phyloP scores from a whole-genome alignment of 2,329 filamentous ascomycete genomes.

The Stemphylium lycopersici region DNA sequence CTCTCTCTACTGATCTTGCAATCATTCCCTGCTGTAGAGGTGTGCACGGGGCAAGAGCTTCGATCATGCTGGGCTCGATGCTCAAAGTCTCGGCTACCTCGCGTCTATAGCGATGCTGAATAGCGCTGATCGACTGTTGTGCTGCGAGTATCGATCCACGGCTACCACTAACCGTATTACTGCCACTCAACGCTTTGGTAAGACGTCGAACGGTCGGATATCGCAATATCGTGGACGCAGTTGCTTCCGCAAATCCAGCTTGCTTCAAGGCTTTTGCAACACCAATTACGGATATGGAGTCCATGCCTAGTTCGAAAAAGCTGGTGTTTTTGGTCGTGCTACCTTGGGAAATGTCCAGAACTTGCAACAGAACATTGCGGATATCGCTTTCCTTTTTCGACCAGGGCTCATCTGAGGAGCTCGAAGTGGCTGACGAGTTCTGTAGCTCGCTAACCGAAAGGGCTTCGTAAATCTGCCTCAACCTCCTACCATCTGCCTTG shows the following conservation, averaged over 20 bases:
- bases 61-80: slow-evolving; percentile 62
- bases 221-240: slow-evolving; percentile 71
- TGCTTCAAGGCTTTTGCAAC: slow-evolving; percentile 69
- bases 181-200: slow-evolving; percentile 38
- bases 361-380: slow-evolving; percentile 60
- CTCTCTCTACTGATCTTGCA: slow-evolving; percentile 67
- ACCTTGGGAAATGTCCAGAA: slow-evolving; percentile 55
- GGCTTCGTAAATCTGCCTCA: slow-evolving; percentile 69
- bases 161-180: slow-evolving; percentile 1
- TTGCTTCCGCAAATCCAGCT: slow-evolving; percentile 65
- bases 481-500: slow-evolving; percentile 77
- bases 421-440: slow-evolving; percentile 48
- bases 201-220: slow-evolving; percentile 54
- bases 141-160: slow-evolving; percentile 54
- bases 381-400: slow-evolving; percentile 56
- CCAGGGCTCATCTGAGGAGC: slow-evolving; percentile 26
- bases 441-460: slow-evolving; percentile 68
- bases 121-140: slow-evolving; percentile 68
- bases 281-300: slow-evolving; percentile 82
- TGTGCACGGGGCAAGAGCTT: slow-evolving; percentile 81
- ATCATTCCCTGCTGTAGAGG: slow-evolving; percentile 87
- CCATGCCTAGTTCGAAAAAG: slow-evolving; percentile 84
- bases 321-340: slow-evolving; percentile 64
- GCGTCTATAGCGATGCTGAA: slow-evolving; percentile 65
- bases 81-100: slow-evolving; percentile 60